Evolutionary conservation across 2,329 filamentous ascomycete genomes (phyloP).

Genomic region (Aspergillus chevalieri): DNA sequence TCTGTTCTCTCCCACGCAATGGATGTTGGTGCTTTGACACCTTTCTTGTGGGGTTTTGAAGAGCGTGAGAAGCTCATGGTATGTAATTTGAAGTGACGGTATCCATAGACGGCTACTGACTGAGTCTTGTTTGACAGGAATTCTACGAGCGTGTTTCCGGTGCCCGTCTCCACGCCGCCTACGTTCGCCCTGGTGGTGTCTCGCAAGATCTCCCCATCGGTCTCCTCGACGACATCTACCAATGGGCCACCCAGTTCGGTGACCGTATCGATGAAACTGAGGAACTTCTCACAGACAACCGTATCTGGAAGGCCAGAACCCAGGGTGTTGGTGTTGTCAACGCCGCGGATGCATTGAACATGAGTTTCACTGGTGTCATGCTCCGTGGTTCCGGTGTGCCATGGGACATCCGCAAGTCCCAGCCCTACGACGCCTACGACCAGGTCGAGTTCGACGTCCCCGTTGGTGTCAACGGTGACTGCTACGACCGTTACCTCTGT

Average conservation of each 20-base stretch:
- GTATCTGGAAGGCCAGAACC: constrained; percentile 95
- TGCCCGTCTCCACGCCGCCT: constrained; percentile 93
- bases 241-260: constrained; percentile 98
- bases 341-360: constrained; percentile 91
- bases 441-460: constrained; percentile 97
- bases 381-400: constrained; percentile 92
- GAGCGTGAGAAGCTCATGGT: constrained; percentile 99
- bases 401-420: constrained; percentile 93
- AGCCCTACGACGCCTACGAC: constrained; percentile 96
- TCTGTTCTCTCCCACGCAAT: constrained; percentile 94
- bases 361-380: constrained; percentile 96
- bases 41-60: constrained; percentile 99
- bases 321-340: constrained; percentile 86
- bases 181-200: constrained; percentile 92
- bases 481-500: constrained; percentile 98
- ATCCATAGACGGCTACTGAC: constrained; percentile 8
- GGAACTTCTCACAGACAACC: constrained; percentile 97
- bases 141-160: constrained; percentile 99
- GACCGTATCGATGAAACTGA: constrained; percentile 98
- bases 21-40: constrained; percentile 96
- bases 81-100: constrained; percentile 17
- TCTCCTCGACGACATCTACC: constrained; percentile 96
- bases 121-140: constrained; percentile 56
- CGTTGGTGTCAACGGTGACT: constrained; percentile 93
- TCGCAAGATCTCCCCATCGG: constrained; percentile 91